Evolutionary conservation across 2,329 filamentous ascomycete genomes (phyloP), one percentile per base, ranked within the genome.

Genomic region (Fusarium subtropicale): DNA sequence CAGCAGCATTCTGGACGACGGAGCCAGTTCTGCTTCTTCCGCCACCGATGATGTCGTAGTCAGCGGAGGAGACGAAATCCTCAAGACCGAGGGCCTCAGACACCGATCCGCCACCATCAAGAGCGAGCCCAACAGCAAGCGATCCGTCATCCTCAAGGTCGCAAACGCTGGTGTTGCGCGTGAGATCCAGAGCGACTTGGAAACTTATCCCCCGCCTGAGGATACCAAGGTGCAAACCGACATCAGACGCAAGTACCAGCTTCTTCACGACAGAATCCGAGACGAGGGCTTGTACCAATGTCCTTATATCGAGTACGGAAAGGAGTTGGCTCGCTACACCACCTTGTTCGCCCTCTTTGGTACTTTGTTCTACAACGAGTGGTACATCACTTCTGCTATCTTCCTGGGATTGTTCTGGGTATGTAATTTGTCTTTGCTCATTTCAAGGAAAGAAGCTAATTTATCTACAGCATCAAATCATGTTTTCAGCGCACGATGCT

Each of bases 401-500:
- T 88, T 86, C 67, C 76, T 91, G n/a, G 89, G 88, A 5, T 58
- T 87, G 16, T 90, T 90, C 75, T 90, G 88, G 86, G 84, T 86
- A 79, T 46, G 57, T 33, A 3, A 38, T 9, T 6, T 34, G 24
- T 11, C 5, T 12, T 18, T 16, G 2, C 7, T 12, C 4, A 3
- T 22, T n/a, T n/a, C 22, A 45, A 22, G 15, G 31, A 16, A 6
- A 16, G 3, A 44, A 39, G 51, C 68, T 74, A 56, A 75, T 76
- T 45, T 10, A 16, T 44, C 44, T 46, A 7, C 68, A 87, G 87
- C 88, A 90, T 72, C 88, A 90, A 79, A 86, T 91, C 79, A 90
- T 91, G 86, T 91, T 91, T 76, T 85, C 85, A 1, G 88, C 88
- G 6, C 88, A 91, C 73, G 89, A 91, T 71, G 88, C 88, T 12